Evolutionary conservation across 1,139 yeast species (phyloP).

Genomic region (Yamadazyma oceani): DNA sequence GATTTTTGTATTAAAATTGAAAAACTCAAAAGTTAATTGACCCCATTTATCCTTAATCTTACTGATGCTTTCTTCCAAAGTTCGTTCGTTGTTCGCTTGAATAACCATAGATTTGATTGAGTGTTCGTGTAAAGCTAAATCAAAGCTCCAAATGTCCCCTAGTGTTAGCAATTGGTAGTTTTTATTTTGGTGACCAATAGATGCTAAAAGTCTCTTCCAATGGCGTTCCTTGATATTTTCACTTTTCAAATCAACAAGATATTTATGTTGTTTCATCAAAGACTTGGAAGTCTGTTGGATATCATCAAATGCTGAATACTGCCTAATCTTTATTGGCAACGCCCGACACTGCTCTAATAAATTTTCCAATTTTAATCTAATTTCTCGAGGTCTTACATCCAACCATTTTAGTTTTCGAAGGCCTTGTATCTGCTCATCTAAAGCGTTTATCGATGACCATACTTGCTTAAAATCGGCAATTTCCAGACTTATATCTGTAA

Average conservation of each 20-base stretch:
- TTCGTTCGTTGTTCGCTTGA: conserved; percentile 73
- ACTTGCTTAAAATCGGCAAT: conserved; percentile 58
- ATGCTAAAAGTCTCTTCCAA: conserved; percentile 56
- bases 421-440: conserved; percentile 53
- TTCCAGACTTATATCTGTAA: conserved; percentile 46
- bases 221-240: conserved; percentile 67
- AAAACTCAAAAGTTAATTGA: conserved; percentile 50
- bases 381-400: conserved; percentile 43
- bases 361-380: conserved; percentile 54
- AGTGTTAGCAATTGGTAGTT: conserved; percentile 34
- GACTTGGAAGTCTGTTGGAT: conserved; percentile 49
- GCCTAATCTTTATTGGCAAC: conserved; percentile 61
- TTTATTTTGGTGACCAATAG: conserved; percentile 21
- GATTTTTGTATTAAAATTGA: conserved; percentile 53
- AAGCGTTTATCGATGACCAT: conserved; percentile 62
- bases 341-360: conserved; percentile 47
- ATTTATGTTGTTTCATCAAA: conserved; percentile 37
- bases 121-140: conserved; percentile 46
- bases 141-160: conserved; percentile 63
- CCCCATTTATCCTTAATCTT: conserved; percentile 54
- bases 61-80: conserved; percentile 56
- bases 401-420: conserved; percentile 53
- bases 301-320: conserved; percentile 68
- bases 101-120: conserved; percentile 50
- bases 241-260: conserved; percentile 52